A percentile compares a stretch with the other conserved stretches of the same genome.
Evolutionary conservation across 1,284 basidiomycete genomes (phyloP).

Genomic region (Melampsora americana): DNA sequence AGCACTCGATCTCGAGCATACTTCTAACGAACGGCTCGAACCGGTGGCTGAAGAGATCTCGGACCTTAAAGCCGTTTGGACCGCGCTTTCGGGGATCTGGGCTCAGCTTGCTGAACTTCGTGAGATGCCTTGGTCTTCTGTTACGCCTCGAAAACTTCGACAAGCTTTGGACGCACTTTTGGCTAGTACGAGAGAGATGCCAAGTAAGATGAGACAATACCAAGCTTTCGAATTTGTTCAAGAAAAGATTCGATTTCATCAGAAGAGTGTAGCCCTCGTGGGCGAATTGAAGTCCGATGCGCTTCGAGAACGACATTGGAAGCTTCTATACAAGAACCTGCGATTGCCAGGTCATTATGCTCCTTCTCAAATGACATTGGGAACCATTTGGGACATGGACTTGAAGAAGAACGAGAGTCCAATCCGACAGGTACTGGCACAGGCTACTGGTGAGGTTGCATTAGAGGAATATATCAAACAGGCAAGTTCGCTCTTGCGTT

Average conservation of each 20-base stretch:
- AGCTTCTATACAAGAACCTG: conserved; percentile 90
- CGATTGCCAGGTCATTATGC: conserved; percentile 55
- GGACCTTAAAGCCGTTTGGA: conserved; percentile 98
- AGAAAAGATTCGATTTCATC: conserved; percentile 75
- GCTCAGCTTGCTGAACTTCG: conserved; percentile 82
- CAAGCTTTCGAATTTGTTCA: conserved; percentile 98
- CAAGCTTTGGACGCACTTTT: conserved; percentile 87
- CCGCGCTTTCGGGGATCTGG: conserved; percentile 95
- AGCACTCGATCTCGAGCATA: conserved; percentile 87
- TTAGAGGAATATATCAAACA: conserved; percentile 56
- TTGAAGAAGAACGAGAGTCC: conserved; percentile 83
- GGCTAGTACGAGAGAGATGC: conserved; percentile 93
- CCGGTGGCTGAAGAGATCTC: conserved; percentile 91
- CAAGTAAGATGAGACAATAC: conserved; percentile 97
- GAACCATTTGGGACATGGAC: conserved; percentile 95
- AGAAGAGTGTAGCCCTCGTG: conserved; percentile 85
- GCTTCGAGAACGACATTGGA: conserved; percentile 96
- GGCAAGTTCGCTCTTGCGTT: too few relatives aligned
- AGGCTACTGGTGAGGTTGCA: conserved; percentile 86
- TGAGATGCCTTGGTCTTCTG: conserved; percentile 83
- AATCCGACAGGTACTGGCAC: conserved; percentile 91
- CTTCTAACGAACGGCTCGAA: conserved; percentile 81
- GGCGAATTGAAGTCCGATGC: conserved; percentile 95
- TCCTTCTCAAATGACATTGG: conserved; percentile 76
- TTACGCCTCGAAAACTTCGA: conserved; percentile 86